phyloP scores from a whole-genome alignment of 352 stramenopile species.

The Phytopythium sindhum region DNA sequence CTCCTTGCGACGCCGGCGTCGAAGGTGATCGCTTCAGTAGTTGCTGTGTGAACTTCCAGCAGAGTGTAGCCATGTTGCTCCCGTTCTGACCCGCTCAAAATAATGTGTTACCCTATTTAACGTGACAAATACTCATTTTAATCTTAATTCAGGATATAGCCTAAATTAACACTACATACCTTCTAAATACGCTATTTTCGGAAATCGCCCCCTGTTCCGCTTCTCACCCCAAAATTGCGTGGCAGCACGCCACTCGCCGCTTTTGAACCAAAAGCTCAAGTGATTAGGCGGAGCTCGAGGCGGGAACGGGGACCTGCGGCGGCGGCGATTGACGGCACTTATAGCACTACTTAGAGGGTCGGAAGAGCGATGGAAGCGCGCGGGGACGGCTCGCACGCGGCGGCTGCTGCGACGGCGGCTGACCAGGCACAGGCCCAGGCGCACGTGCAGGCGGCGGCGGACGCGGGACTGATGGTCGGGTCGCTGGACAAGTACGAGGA shows the following conservation, averaged over 20 bases:
- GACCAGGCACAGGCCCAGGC: too few relatives aligned
- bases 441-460: slow-evolving; percentile 7
- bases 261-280: neutral
- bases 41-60: neutral
- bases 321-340: too few relatives aligned
- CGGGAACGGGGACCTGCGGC: too few relatives aligned
- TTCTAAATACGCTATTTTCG: slow-evolving; percentile 1
- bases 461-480: slow-evolving; percentile 16
- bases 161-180: neutral
- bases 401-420: neutral
- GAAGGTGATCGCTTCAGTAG: too few relatives aligned
- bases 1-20: too few relatives aligned
- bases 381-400: slow-evolving; percentile 8
- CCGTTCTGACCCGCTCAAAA: neutral
- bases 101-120: too few relatives aligned
- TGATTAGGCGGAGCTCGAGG: too few relatives aligned
- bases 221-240: slow-evolving; percentile 14
- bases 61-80: neutral
- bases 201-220: neutral
- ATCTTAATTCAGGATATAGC: too few relatives aligned
- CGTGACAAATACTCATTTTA: too few relatives aligned
- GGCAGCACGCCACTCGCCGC: slow-evolving; percentile 5
- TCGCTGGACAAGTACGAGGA: slow-evolving; percentile 32
- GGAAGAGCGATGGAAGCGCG: neutral
- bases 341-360: too few relatives aligned